Percentiles rank a stretch among this genome's conserved stretches.
These are phyloP conservation scores for Helicocarpus griseus DNA, from an alignment of 2,329 filamentous ascomycete genomes.

Conservation along the genomic window DNA sequence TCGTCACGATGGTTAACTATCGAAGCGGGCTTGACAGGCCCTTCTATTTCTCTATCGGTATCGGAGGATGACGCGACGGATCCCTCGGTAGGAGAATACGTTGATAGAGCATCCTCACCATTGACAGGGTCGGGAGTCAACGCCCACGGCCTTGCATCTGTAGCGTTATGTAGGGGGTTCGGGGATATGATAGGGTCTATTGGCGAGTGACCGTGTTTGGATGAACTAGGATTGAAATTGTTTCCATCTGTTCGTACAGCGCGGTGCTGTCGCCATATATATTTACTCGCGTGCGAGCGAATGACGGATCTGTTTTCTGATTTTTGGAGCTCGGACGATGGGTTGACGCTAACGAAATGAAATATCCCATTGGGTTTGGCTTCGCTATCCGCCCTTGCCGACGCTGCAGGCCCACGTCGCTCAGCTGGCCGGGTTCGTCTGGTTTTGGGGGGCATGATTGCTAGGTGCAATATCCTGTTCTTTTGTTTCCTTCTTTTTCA, in stretches of 20 bases:
- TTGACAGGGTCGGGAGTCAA: not conserved
- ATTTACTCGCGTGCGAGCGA: conserved; percentile 15
- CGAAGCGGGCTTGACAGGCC: not conserved
- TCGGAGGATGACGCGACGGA: not conserved
- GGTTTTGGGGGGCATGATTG: not conserved
- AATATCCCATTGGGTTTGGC: conserved; percentile 7
- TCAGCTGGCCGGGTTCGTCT: not conserved
- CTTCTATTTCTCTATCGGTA: not conserved
- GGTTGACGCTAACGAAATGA: conserved; percentile 16
- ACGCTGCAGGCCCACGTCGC: not conserved
- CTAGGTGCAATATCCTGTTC: not conserved
- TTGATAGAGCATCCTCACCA: not conserved
- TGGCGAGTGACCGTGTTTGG: not conserved
- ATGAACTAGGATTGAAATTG: not conserved
- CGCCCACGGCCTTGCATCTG: not conserved
- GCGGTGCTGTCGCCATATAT: conserved; percentile 16
- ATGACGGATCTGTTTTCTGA: conserved; percentile 13
- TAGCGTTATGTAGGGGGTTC: not conserved
- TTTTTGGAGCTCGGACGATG: conserved; percentile 13
- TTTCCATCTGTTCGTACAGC: conserved; percentile 8
- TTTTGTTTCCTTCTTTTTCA: not conserved
- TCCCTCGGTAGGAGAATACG: not conserved
- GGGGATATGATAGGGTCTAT: not conserved
- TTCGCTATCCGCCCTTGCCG: not conserved
- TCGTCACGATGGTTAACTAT: not conserved